Evolutionary conservation across 495 filamentous ascomycete genomes (phyloP).

Genomic region (Lasiosphaeria miniovina): DNA sequence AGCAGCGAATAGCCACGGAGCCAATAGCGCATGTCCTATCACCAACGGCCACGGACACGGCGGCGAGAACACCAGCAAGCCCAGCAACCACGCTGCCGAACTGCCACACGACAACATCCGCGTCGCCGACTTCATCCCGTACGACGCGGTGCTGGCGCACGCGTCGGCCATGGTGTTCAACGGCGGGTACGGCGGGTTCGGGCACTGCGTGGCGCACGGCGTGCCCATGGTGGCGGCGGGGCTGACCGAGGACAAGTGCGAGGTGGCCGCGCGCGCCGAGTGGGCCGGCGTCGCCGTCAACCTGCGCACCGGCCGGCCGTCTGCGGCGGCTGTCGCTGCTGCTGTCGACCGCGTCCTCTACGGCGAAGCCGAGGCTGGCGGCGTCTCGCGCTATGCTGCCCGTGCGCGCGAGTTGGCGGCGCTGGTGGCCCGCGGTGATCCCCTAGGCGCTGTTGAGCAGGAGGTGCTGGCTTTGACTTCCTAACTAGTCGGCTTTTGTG

Average conservation of each 20-base stretch:
- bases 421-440: conserved; percentile 12
- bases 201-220: conserved; percentile 31
- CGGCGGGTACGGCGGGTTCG: conserved; percentile 34
- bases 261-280: conserved; percentile 29
- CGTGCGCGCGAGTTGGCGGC: conserved; percentile 17
- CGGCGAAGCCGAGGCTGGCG: conserved; percentile 1
- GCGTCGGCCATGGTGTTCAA: conserved; percentile 35
- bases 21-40: no score
- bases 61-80: no score
- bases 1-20: no score
- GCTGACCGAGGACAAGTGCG: conserved; percentile 33
- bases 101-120: conserved; percentile 21
- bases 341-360: conserved; percentile 31
- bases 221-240: conserved; percentile 35
- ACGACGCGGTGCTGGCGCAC: conserved; percentile 29
- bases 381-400: conserved; percentile 6
- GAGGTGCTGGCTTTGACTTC: conserved; percentile 12
- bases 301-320: conserved; percentile 27
- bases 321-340: conserved; percentile 20
- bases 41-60: no score
- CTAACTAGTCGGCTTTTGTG: no score
- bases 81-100: no score
- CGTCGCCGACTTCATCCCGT: conserved; percentile 39
- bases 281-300: conserved; percentile 35
- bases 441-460: conserved; percentile 11